Conservation (phyloP, 257 asterid genomes). For the Solanum chaucha region DNA sequence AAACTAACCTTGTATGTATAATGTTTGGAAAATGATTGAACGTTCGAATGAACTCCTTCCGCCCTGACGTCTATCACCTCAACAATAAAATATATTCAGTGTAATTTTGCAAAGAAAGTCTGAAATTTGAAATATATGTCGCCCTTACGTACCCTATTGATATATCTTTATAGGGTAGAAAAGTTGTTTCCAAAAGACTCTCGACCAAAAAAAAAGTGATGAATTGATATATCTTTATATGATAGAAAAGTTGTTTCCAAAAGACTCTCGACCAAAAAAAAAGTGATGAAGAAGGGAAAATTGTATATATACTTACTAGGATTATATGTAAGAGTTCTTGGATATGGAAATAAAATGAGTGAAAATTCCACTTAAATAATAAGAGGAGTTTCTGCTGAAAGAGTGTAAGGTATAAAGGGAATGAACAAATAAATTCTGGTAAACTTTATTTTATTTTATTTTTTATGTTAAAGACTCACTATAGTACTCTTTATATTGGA, state of each 20-base stretch:
- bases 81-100: background rate
- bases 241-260: background rate
- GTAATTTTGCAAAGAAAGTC: fast-evolving
- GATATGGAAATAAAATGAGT: background rate
- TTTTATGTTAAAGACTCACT: background rate
- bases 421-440: background rate
- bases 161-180: background rate
- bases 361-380: background rate
- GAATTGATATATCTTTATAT: background rate
- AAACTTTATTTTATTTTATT: background rate
- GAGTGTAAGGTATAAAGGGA: background rate
- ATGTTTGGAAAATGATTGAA: background rate
- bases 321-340: background rate
- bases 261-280: background rate
- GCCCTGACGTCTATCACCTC: too few species aligned
- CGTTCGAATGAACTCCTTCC: background rate
- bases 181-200: background rate
- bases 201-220: background rate
- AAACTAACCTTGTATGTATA: background rate
- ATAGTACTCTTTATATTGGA: background rate
- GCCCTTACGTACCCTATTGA: background rate
- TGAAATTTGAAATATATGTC: background rate
- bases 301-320: background rate
- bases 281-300: background rate
- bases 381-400: background rate